A percentile compares a stretch with the other conserved stretches of the same genome.
Evolutionary conservation across 2,329 filamentous ascomycete species (phyloP).

Genomic region (Apiospora sp.): DNA sequence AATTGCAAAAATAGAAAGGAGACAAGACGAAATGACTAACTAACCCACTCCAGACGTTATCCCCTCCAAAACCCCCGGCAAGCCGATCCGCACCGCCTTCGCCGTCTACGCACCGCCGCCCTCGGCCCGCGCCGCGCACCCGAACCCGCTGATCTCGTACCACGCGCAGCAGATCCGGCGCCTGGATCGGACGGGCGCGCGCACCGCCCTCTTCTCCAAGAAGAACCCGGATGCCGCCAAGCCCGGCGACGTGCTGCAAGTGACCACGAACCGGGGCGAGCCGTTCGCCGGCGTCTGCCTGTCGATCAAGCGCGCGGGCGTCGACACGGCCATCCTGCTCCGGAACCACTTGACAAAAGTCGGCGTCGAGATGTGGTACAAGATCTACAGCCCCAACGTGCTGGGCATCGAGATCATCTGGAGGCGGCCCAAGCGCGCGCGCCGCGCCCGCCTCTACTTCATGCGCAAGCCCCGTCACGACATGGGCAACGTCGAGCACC

Average conservation of each 20-base stretch:
- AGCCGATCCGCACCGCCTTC: slow-evolving; percentile 53
- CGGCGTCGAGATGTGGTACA: slow-evolving; percentile 97
- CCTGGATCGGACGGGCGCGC: slow-evolving; percentile 86
- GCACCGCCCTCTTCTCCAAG: slow-evolving; percentile 81
- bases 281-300: slow-evolving; percentile 90
- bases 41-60: slow-evolving; percentile 37
- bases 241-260: slow-evolving; percentile 89
- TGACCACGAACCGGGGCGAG: slow-evolving; percentile 81
- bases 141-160: slow-evolving; percentile 74
- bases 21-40: background rate
- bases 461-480: slow-evolving; percentile 90
- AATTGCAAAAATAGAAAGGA: background rate
- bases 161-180: slow-evolving; percentile 72
- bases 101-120: slow-evolving; percentile 64
- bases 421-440: slow-evolving; percentile 81
- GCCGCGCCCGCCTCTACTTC: slow-evolving; percentile 88
- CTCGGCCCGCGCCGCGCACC: slow-evolving; percentile 62
- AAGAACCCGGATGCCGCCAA: slow-evolving; percentile 80
- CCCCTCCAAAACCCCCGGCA: slow-evolving; percentile 40
- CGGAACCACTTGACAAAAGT: slow-evolving; percentile 86
- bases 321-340: slow-evolving; percentile 88
- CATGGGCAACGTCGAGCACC: slow-evolving; percentile 82
- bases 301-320: slow-evolving; percentile 84
- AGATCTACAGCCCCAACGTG: slow-evolving; percentile 90
- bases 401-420: slow-evolving; percentile 94